phyloP scores from a whole-genome alignment of 345 rosid genomes.

The Euphorbia lathyris region DNA sequence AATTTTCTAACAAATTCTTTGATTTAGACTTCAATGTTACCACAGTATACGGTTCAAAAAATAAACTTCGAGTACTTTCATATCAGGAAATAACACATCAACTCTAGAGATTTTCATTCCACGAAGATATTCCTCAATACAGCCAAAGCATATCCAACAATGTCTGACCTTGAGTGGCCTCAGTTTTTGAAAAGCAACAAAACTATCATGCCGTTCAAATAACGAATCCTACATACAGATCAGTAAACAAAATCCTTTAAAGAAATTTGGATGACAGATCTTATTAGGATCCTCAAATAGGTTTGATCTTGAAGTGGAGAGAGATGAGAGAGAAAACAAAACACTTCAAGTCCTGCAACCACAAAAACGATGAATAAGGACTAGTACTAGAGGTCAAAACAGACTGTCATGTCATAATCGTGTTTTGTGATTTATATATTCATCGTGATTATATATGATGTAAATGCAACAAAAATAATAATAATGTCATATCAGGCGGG shows the following conservation, averaged over 20 bases:
- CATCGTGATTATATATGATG: too few species aligned
- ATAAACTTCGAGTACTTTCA: too few species aligned
- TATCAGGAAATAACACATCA: too few species aligned
- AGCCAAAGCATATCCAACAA: slow-evolving; percentile 1
- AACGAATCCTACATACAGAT: slow-evolving; percentile 9
- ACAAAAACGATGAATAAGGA: slow-evolving; percentile 21
- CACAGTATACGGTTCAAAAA: too few species aligned
- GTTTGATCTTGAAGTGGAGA: slow-evolving; percentile 99
- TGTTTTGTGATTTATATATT: too few species aligned
- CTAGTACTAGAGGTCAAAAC: too few species aligned
- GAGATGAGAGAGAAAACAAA: slow-evolving; percentile 98
- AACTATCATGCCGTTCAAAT: neutral
- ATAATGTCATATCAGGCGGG: too few species aligned
- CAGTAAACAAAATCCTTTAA: slow-evolving; percentile 5
- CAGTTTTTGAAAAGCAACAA: slow-evolving; percentile 2
- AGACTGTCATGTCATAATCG: too few species aligned
- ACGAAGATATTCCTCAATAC: slow-evolving; percentile 1
- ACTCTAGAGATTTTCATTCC: neutral
- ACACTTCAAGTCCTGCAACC: slow-evolving; percentile 96
- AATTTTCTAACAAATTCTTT: too few species aligned
- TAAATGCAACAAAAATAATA: too few species aligned
- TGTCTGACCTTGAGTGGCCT: slow-evolving; percentile 6
- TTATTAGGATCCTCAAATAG: slow-evolving; percentile 43
- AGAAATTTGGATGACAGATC: neutral
- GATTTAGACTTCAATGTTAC: too few species aligned